Percentiles rank a stretch among this genome's conserved stretches.
phyloP scores from a whole-genome alignment of 176 grass and related monocot species.

The Cenchrus purpureus region DNA sequence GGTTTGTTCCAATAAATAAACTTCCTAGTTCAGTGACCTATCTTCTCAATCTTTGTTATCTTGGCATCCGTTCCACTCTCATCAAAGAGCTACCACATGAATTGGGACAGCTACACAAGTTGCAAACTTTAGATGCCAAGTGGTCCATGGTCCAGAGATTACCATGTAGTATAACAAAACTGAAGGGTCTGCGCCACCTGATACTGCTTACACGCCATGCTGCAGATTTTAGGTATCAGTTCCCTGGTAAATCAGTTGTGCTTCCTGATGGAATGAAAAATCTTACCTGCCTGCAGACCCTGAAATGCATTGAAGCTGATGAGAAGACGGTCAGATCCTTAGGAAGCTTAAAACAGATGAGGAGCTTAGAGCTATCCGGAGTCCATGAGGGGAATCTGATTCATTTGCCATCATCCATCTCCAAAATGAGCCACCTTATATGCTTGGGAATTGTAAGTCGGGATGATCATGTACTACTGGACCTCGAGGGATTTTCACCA shows the following conservation, averaged over 20 bases:
- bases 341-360: slow-evolving; percentile 47
- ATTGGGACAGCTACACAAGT: slow-evolving; percentile 38
- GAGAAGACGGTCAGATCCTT: slow-evolving; percentile 37
- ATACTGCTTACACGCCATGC: slow-evolving; percentile 27
- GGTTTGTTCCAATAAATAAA: slow-evolving; percentile 6
- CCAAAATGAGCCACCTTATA: slow-evolving; percentile 42
- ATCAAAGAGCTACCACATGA: slow-evolving; percentile 41
- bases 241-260: slow-evolving; percentile 25
- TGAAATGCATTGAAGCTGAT: slow-evolving; percentile 49
- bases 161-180: slow-evolving; percentile 42
- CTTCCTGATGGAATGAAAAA: slow-evolving; percentile 40
- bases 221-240: background rate
- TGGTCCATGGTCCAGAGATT: slow-evolving; percentile 44
- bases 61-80: slow-evolving; percentile 43
- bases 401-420: slow-evolving; percentile 42
- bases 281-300: slow-evolving; percentile 45
- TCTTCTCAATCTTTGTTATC: slow-evolving; percentile 44
- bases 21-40: slow-evolving; percentile 24
- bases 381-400: slow-evolving; percentile 26
- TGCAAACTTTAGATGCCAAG: slow-evolving; percentile 59
- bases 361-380: slow-evolving; percentile 41
- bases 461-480: slow-evolving; percentile 29
- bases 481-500: slow-evolving; percentile 36
- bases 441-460: slow-evolving; percentile 33
- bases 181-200: slow-evolving; percentile 47